Conservation (phyloP, 768 basidiomycete species). For the Cubamyces lactineus region DNA sequence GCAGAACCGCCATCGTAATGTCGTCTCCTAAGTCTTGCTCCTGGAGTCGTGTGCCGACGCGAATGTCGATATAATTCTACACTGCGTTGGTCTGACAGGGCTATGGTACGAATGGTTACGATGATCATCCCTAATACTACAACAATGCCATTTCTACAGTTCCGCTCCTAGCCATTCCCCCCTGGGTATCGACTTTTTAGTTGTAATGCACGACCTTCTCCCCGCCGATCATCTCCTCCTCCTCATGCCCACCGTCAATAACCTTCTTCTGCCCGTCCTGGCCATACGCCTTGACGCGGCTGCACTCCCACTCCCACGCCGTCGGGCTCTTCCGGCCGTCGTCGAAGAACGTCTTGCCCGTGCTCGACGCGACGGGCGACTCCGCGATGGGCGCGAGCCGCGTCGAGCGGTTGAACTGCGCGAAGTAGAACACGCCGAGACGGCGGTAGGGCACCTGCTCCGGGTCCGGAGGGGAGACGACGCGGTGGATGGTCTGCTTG, state of each 20-base stretch:
- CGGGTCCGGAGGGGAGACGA: slow-evolving; percentile 13
- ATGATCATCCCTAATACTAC: neutral
- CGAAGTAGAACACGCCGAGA: slow-evolving; percentile 19
- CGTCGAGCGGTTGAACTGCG: slow-evolving; percentile 21
- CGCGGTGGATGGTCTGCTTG: slow-evolving; percentile 18
- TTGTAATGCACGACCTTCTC: slow-evolving; percentile 21
- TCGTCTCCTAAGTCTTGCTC: too few species aligned
- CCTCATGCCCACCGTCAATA: slow-evolving; percentile 17
- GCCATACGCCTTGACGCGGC: slow-evolving; percentile 20
- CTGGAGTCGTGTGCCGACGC: too few species aligned
- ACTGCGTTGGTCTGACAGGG: too few species aligned
- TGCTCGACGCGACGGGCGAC: slow-evolving; percentile 13
- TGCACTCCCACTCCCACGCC: slow-evolving; percentile 21
- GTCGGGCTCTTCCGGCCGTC: slow-evolving; percentile 11
- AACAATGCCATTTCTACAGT: too few species aligned
- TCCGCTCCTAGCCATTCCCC: neutral
- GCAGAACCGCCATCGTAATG: too few species aligned
- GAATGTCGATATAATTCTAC: too few species aligned
- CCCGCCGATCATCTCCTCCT: slow-evolving; percentile 18
- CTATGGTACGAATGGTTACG: neutral
- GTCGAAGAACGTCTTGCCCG: slow-evolving; percentile 17
- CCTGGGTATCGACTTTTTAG: neutral
- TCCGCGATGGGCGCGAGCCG: slow-evolving; percentile 16
- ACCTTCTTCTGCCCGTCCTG: slow-evolving; percentile 17
- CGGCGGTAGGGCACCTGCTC: slow-evolving; percentile 16